phyloP scores from a whole-genome alignment of 371 early-diverging fungal genomes.

The Mortierella sp. region DNA sequence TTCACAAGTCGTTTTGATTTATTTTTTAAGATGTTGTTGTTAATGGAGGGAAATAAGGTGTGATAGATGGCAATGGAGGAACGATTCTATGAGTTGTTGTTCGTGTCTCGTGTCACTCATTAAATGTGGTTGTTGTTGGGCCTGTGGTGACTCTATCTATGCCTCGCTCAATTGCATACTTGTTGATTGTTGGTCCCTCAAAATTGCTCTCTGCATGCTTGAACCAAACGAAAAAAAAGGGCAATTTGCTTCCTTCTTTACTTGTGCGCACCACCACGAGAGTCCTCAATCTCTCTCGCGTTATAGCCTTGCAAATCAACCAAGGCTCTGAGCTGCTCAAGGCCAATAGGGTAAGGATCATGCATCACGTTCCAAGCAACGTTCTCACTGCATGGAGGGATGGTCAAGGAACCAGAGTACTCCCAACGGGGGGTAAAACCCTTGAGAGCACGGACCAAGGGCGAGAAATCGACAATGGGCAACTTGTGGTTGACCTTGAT shows the following conservation, averaged over 20 bases:
- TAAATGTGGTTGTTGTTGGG: background rate
- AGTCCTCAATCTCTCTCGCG: conserved; percentile 25
- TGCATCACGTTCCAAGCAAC: conserved; percentile 58
- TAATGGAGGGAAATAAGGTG: background rate
- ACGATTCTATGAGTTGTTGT: conserved; percentile 1
- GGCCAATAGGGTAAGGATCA: conserved; percentile 31
- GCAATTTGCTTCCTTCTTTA: background rate
- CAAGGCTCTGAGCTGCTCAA: conserved; percentile 32
- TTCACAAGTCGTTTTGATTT: background rate
- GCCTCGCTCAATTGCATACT: no score
- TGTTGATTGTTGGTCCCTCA: no score
- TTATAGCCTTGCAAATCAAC: conserved; percentile 43
- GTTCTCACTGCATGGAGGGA: conserved; percentile 62
- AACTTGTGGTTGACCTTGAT: background rate
- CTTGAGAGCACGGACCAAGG: conserved; percentile 9
- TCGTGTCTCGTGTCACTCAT: background rate
- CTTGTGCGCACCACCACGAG: conserved; percentile 2
- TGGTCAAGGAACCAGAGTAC: conserved; percentile 61
- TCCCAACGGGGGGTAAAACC: conserved; percentile 22
- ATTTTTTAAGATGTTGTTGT: background rate
- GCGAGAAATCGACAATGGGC: conserved; percentile 27
- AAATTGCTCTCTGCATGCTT: background rate
- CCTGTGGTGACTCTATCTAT: background rate
- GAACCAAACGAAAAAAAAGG: background rate
- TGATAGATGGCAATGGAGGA: background rate